phyloP scores from a whole-genome alignment of 2,329 filamentous ascomycete species.

The Leptographium procerum region DNA sequence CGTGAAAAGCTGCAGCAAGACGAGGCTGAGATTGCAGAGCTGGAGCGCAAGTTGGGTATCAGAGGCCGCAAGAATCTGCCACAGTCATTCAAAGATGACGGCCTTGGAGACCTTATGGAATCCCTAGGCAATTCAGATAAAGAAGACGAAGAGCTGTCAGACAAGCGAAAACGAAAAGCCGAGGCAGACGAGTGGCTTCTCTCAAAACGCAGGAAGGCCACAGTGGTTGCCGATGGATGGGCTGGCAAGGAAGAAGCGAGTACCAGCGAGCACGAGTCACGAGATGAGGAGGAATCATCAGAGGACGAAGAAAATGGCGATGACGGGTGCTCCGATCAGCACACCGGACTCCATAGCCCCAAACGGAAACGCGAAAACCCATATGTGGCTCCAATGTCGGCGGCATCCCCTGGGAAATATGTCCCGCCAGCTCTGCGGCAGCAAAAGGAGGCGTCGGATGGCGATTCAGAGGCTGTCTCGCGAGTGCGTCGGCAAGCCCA shows the following conservation, averaged over 20 bases:
- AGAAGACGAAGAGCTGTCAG: conserved; percentile 34
- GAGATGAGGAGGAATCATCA: conserved; percentile 19
- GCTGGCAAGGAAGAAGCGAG: conserved; percentile 19
- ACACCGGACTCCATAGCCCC: background rate
- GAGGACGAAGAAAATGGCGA: conserved; percentile 17
- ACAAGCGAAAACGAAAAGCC: conserved; percentile 49
- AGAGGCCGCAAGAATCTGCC: conserved; percentile 64
- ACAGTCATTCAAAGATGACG: conserved; percentile 69
- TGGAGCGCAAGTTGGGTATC: conserved; percentile 82
- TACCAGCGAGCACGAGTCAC: conserved; percentile 14
- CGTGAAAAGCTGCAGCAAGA: conserved; percentile 62
- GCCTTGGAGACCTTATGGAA: conserved; percentile 62
- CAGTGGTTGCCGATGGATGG: conserved; percentile 11
- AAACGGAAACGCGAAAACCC: conserved; percentile 57
- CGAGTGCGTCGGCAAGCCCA: conserved; percentile 72
- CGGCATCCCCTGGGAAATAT: conserved; percentile 54
- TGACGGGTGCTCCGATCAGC: background rate
- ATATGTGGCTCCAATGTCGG: conserved; percentile 61
- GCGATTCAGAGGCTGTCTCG: conserved; percentile 53
- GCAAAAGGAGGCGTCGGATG: conserved; percentile 18
- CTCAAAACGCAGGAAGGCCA: conserved; percentile 41
- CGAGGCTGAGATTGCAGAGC: conserved; percentile 74
- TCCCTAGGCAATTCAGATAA: conserved; percentile 30
- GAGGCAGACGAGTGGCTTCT: conserved; percentile 51
- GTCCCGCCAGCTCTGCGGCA: conserved; percentile 75